Base-by-base conservation (phyloP, 495 filamentous ascomycete genomes). In the Xylaria intraflava region DNA sequence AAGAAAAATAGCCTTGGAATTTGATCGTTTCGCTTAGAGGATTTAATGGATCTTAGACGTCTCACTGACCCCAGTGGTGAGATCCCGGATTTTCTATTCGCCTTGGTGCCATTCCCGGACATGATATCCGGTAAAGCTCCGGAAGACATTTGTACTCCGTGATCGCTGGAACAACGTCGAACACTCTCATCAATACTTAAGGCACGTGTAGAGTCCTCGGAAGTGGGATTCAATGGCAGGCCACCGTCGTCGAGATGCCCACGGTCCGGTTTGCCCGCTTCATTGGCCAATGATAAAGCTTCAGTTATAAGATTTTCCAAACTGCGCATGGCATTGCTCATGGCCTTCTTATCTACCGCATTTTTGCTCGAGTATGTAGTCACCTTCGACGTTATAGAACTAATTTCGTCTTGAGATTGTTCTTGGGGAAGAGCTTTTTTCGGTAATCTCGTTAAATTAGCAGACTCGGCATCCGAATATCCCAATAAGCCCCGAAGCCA, bases 221-320 rank as follows among this genome's bases (percentile, higher is more conserved):
- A 53, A 43, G 22, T 45, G 52, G 9, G 48, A 45, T 56, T 43
- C 29, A 53, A 43, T 44, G 49, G 44, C 1, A 44, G 30, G 33
- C 53, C 17, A 31, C 59, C 51, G 40, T 59, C 45, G 29, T 65
- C 56, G 7, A 45, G 17, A 51, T 58, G 48, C 5, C 41, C 58
- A 17, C 45, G 59, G 35, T 54, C 50, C 9, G 48, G 56, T 14
- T 66, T 61, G 12, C 62, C 64, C 42, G 61, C 68, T 47, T 75
- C 59, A 22, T 69, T 63, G 16, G 73, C 76, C 17, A 80, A 58
- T 0, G 58, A 62, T 16, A 76, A 51, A 16, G 76, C 77, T 57
- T 78, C 71, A 31, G 62, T 65, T 16, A 79, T 64, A 11, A 79
- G 66, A 39, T 64, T 55, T 46, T 80, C 77, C 26, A 79, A 65